Evolutionary conservation across 23 red algal species (phyloP).

Genomic region (Gracilariopsis chorda): DNA sequence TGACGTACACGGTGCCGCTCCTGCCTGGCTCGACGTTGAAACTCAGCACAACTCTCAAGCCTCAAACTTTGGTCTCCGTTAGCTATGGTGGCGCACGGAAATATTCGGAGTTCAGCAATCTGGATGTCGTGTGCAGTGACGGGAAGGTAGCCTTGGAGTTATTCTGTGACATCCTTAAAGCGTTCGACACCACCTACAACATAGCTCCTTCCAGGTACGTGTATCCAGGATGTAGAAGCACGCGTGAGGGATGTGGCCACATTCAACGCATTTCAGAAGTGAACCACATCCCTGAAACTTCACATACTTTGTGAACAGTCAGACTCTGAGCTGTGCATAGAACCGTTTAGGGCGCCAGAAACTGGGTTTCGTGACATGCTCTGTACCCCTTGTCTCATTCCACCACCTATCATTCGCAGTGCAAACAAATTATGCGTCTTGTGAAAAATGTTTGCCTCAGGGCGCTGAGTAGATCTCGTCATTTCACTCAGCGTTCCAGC

Average conservation of each 20-base stretch:
- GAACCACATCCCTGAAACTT: background rate
- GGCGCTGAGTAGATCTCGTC: background rate
- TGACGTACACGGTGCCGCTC: background rate
- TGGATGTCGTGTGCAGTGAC: background rate
- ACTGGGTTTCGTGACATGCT: too few relatives aligned
- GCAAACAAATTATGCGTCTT: background rate
- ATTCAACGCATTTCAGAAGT: background rate
- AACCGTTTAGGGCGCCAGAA: too few relatives aligned
- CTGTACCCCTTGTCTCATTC: too few relatives aligned
- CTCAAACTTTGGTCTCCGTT: background rate
- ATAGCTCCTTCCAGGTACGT: background rate
- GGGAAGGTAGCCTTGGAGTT: background rate
- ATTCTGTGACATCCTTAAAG: background rate
- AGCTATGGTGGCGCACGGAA: background rate
- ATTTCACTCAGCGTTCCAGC: background rate
- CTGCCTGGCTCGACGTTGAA: background rate
- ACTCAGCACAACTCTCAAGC: background rate
- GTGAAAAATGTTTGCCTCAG: background rate
- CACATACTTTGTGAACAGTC: background rate
- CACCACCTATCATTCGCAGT: background rate
- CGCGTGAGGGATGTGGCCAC: background rate
- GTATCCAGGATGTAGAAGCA: background rate
- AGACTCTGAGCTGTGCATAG: too few relatives aligned
- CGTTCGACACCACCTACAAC: background rate
- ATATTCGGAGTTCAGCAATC: background rate